These are phyloP conservation scores for Kluyveromyces sp. DNA, from an alignment of 1,139 yeast species.

Conservation along the genomic window DNA sequence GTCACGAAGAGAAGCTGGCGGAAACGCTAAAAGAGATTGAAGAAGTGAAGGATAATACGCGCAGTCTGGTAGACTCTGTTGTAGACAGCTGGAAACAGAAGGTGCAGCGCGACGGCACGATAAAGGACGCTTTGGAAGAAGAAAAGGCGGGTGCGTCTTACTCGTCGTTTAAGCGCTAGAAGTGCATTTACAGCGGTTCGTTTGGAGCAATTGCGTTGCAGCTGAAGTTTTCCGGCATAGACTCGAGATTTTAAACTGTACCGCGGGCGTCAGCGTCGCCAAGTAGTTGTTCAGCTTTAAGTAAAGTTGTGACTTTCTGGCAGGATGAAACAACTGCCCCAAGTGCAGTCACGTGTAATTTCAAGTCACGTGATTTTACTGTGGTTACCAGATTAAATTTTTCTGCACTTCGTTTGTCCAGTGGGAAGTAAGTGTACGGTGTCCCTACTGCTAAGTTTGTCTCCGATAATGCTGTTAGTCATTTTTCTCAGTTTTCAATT, in stretches of 20 bases:
- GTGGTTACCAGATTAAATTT: neutral
- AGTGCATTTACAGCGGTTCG: too few species aligned
- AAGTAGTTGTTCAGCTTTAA: too few species aligned
- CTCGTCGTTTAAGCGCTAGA: neutral
- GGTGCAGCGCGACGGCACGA: neutral
- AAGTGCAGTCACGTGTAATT: slow-evolving; percentile 1
- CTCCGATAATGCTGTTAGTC: neutral
- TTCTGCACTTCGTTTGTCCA: neutral
- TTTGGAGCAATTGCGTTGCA: too few species aligned
- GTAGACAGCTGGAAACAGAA: slow-evolving; percentile 3
- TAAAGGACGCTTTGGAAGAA: neutral
- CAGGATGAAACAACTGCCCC: too few species aligned
- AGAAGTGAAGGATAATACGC: neutral
- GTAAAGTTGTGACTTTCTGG: too few species aligned
- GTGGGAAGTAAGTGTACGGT: too few species aligned
- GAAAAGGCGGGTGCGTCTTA: neutral
- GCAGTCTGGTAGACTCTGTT: neutral
- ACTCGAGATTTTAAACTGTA: too few species aligned
- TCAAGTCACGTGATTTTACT: neutral
- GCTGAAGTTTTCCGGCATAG: too few species aligned
- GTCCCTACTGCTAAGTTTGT: too few species aligned
- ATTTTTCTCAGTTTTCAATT: neutral
- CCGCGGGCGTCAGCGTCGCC: too few species aligned
- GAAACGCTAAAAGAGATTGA: slow-evolving; percentile 10
- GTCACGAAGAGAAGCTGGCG: slow-evolving; percentile 12